Evolutionary conservation across 2,329 filamentous ascomycete species (phyloP).

Genomic region (Diaporthe ilicicola): DNA sequence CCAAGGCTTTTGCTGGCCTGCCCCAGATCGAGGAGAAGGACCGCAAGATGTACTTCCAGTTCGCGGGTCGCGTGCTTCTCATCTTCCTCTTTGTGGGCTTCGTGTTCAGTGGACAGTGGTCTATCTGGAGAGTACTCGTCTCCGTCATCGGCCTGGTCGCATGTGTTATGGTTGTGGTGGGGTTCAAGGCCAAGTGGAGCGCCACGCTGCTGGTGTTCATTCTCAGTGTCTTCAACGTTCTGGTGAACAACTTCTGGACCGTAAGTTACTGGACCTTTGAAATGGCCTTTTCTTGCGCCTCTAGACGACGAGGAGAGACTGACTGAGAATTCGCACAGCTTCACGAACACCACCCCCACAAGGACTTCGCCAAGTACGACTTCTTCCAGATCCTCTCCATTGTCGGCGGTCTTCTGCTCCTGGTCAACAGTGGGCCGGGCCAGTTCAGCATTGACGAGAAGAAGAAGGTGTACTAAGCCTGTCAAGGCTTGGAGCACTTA

Average conservation of each 20-base stretch:
- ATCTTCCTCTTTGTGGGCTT: conserved; percentile 99
- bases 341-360: conserved; percentile 97
- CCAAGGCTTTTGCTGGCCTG: conserved; percentile 93
- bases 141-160: conserved; percentile 87
- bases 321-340: conserved; percentile 64
- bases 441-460: conserved; percentile 99
- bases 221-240: conserved; percentile 92
- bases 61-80: conserved; percentile 91
- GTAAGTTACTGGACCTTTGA: conserved; percentile 63
- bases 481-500: background rate
- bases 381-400: conserved; percentile 99
- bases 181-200: conserved; percentile 99
- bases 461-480: conserved; percentile 95
- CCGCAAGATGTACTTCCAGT: conserved; percentile 99
- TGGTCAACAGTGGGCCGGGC: conserved; percentile 98
- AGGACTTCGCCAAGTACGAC: conserved; percentile 99
- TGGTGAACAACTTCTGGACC: conserved; percentile 99
- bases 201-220: conserved; percentile 95
- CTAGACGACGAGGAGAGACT: conserved; percentile 34
- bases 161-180: conserved; percentile 98
- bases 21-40: conserved; percentile 98
- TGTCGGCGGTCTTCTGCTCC: conserved; percentile 91
- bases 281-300: background rate
- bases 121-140: conserved; percentile 84
- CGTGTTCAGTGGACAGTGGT: conserved; percentile 94